Conservation (phyloP, 1,284 basidiomycete species). For the Cutaneotrichosporon cyanovorans region DNA sequence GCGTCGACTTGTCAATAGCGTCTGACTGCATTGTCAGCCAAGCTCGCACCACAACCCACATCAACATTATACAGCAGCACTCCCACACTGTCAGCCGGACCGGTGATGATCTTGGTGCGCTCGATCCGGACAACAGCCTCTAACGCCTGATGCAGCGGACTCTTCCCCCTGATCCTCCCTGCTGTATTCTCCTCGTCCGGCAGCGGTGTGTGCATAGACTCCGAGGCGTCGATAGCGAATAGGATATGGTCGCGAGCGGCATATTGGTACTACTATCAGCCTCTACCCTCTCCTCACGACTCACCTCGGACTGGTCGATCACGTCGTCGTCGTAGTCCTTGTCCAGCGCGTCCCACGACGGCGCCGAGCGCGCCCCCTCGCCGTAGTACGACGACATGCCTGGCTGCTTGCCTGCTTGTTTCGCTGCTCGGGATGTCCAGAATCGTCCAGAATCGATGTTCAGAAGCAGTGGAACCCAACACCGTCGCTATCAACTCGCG, state of each 20-base stretch:
- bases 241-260: slow-evolving; percentile 73
- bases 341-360: slow-evolving; percentile 38
- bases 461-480: too few relatives aligned
- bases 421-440: too few relatives aligned
- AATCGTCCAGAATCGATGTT: too few relatives aligned
- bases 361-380: slow-evolving; percentile 22
- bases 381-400: slow-evolving; percentile 39
- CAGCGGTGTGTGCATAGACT: slow-evolving; percentile 70
- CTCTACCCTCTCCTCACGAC: not conserved
- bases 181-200: slow-evolving; percentile 46
- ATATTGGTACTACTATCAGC: slow-evolving; percentile 55
- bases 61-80: slow-evolving; percentile 86
- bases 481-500: not conserved
- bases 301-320: slow-evolving; percentile 36
- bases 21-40: too few relatives aligned
- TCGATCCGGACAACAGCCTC: slow-evolving; percentile 75
- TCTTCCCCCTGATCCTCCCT: slow-evolving; percentile 33
- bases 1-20: not conserved
- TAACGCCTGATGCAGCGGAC: slow-evolving; percentile 54
- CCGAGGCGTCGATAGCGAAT: slow-evolving; percentile 88
- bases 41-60: slow-evolving; percentile 45
- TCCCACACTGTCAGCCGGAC: slow-evolving; percentile 79
- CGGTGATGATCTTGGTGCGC: slow-evolving; percentile 79
- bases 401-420: not conserved
- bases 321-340: slow-evolving; percentile 32